These are phyloP conservation scores for Picochlorum sp. DNA, from an alignment of 139 green algal species.

Conservation along the genomic window DNA sequence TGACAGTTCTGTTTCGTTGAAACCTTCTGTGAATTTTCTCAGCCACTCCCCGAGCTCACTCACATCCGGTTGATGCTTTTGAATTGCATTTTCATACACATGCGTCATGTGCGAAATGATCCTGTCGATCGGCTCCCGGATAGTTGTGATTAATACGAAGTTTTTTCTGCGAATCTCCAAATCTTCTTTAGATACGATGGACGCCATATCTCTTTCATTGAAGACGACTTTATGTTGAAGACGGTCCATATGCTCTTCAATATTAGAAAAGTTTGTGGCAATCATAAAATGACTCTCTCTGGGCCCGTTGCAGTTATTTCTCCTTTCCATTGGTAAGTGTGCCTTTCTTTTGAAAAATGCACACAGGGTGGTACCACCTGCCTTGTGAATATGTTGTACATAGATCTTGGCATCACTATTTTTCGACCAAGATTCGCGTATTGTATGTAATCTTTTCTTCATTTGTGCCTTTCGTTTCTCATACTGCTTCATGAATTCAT, in stretches of 20 bases:
- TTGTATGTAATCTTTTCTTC: not conserved
- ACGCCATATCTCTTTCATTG: not conserved
- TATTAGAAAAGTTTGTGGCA: not conserved
- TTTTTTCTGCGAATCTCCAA: not conserved
- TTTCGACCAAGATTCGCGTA: not conserved
- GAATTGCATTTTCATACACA: not conserved
- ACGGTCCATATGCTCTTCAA: not conserved
- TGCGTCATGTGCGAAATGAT: not conserved
- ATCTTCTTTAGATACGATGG: not conserved
- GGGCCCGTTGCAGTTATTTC: not conserved
- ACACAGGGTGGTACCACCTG: not conserved
- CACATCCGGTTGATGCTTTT: not conserved
- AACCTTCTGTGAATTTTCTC: not conserved
- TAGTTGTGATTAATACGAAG: not conserved
- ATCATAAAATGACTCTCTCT: not conserved
- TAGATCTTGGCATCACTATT: not conserved
- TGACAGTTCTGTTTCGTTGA: not conserved
- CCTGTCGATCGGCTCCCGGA: not conserved
- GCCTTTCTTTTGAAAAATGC: not conserved
- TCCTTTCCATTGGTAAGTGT: not conserved
- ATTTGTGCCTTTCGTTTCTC: not conserved
- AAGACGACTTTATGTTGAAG: not conserved
- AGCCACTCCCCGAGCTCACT: not conserved
- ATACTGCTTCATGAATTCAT: not conserved
- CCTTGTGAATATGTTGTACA: not conserved